Conservation (phyloP, 2,329 filamentous ascomycete genomes). For the Colletotrichum plurivorum region DNA sequence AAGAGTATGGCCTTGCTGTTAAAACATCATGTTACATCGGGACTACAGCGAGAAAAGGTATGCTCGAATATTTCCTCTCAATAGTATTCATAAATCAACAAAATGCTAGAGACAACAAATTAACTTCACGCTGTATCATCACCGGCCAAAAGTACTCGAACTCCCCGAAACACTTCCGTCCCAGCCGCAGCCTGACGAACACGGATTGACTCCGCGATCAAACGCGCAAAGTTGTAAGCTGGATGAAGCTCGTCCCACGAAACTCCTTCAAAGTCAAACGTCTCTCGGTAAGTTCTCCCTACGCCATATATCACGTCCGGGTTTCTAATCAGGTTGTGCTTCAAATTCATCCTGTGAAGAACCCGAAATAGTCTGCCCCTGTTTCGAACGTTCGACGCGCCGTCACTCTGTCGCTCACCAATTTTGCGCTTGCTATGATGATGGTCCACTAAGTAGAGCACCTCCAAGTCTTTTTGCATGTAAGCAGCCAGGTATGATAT, state of each 20-base stretch:
- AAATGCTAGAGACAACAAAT: too few relatives aligned
- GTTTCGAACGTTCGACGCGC: conserved; percentile 39
- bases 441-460: conserved; percentile 49
- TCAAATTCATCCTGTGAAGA: conserved; percentile 39
- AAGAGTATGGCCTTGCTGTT: too few relatives aligned
- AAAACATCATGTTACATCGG: too few relatives aligned
- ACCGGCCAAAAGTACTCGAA: conserved; percentile 45
- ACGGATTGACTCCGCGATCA: conserved; percentile 46
- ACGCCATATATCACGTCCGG: conserved; percentile 49
- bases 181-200: conserved; percentile 45
- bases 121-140: conserved; percentile 35
- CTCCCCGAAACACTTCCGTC: conserved; percentile 43
- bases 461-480: conserved; percentile 46
- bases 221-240: conserved; percentile 48
- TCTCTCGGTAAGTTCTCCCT: conserved; percentile 48
- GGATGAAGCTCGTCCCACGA: conserved; percentile 48
- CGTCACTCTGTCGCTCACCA: conserved; percentile 29
- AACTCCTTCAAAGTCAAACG: conserved; percentile 48
- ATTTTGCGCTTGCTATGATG: conserved; percentile 36
- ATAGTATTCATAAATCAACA: too few relatives aligned
- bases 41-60: too few relatives aligned
- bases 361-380: conserved; percentile 44
- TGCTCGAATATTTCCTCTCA: too few relatives aligned
- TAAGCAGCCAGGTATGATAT: conserved; percentile 47
- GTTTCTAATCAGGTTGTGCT: conserved; percentile 39